phyloP scores from a whole-genome alignment of 305 asterid species.

The Fraxinus sp. region DNA sequence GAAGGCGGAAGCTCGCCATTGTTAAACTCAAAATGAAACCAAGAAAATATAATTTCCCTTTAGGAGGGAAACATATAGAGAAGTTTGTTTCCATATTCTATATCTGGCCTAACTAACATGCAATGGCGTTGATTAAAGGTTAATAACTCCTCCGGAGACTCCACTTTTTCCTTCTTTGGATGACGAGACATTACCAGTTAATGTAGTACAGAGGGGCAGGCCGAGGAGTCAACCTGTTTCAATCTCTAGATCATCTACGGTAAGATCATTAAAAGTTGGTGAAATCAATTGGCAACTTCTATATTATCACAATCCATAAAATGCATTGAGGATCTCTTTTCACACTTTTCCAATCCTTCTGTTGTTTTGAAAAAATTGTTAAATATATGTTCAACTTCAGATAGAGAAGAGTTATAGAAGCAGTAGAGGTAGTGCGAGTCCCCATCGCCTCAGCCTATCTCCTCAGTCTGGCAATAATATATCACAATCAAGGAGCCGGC shows the following conservation, averaged over 20 bases:
- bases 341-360: constrained; percentile 1
- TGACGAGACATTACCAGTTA: constrained; percentile 57
- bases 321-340: neutral
- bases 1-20: neutral
- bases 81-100: constrained; percentile 1
- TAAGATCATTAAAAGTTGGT: constrained; percentile 32
- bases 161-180: constrained; percentile 92
- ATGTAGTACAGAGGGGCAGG: constrained; percentile 71
- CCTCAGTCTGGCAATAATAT: constrained; percentile 56
- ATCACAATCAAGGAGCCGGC: constrained; percentile 66
- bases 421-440: constrained; percentile 87
- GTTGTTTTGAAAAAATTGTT: neutral
- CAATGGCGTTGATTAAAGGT: constrained; percentile 49
- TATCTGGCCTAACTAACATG: constrained; percentile 24
- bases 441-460: constrained; percentile 84
- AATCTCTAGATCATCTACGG: constrained; percentile 81
- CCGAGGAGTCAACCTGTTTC: constrained; percentile 89
- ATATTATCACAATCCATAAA: neutral
- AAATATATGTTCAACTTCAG: constrained; percentile 41
- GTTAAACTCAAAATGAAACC: constrained; percentile 4
- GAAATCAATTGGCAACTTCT: neutral
- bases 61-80: neutral
- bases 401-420: constrained; percentile 74
- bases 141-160: constrained; percentile 97
- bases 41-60: constrained; percentile 13